Evolutionary conservation across 176 grass and related monocot species (phyloP), one percentile per base, ranked within the genome.

Genomic region (Poa pratensis): DNA sequence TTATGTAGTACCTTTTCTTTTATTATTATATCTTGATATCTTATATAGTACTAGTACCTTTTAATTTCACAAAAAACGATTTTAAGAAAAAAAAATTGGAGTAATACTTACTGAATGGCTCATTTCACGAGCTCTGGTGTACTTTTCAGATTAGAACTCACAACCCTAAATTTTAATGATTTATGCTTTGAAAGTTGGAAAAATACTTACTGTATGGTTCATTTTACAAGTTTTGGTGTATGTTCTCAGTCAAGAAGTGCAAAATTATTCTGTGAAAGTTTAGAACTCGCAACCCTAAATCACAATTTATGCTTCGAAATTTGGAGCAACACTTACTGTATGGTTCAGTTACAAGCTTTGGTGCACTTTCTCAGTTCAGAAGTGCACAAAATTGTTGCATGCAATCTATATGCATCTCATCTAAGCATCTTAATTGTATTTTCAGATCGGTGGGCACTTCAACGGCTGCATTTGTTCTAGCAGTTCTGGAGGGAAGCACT

Each of bases 401-500:
- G 24, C 23, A 74, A 50, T 74, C 19, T 53, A 18, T 67, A 19
- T 55, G 28, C 53, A 51, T 24, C 69, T 49, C 49, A 79, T 73
- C 43, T 78, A 65, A 67, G 54, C 5, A 66, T 39, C 14, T 24
- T 72, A 26, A 60, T 79, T 69, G 60, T 27, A 77, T 74, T 77
- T 73, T 73, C 84, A 94, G 86, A 67, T 94, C 92, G 17, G 86
- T 94, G 69, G 92, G 89, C 27, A 69, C 75, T 79, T 75, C 83
- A 60, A 78, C 20, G 18, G 84, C 89, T 51, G 88, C 95, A 84
- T 92, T 97, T 84, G 92, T 54, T 66, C 79, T 79, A 73, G 82
- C 92, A 71, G 75, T 97, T 92, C 90, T 94, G 71, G 90, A 97
- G 83, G 95, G 87, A 27, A 91, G 87, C 85, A 88, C 90, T 2